A percentile compares a stretch with the other conserved stretches of the same genome.
Conservation (phyloP, 108 stramenopile species). For the Fragilaria radians region DNA sequence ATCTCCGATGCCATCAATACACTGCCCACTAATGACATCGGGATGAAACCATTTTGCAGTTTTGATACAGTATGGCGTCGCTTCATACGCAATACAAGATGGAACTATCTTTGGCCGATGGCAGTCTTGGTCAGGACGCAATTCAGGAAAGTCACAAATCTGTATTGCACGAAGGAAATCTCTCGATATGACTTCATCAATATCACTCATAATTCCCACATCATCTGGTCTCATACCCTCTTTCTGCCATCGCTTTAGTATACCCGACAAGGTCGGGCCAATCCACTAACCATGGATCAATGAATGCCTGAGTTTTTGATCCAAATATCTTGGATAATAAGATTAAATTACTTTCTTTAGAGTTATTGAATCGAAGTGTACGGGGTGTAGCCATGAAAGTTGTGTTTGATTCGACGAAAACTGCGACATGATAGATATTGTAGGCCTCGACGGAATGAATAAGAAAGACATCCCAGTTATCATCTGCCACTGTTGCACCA, state of each 20-base stretch:
- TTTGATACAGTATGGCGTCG: slow-evolving; percentile 26
- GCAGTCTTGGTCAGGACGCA: slow-evolving; percentile 20
- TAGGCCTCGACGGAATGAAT: slow-evolving; percentile 22
- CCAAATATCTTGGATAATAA: slow-evolving; percentile 8
- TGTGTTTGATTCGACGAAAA: slow-evolving; percentile 29
- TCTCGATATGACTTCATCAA: slow-evolving; percentile 25
- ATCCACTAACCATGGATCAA: slow-evolving; percentile 4
- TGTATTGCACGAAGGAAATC: slow-evolving; percentile 37
- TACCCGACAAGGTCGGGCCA: not conserved
- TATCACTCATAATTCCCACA: slow-evolving; percentile 24
- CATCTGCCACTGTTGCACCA: slow-evolving; percentile 30
- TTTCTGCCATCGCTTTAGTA: slow-evolving; percentile 22
- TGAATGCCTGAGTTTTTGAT: slow-evolving; percentile 6
- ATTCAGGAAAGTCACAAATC: slow-evolving; percentile 34
- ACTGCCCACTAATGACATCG: slow-evolving; percentile 33
- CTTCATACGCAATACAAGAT: slow-evolving; percentile 21
- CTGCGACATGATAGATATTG: slow-evolving; percentile 31
- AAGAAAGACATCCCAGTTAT: slow-evolving; percentile 16
- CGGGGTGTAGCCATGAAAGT: slow-evolving; percentile 18
- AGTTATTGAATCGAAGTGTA: slow-evolving; percentile 16
- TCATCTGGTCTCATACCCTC: slow-evolving; percentile 37
- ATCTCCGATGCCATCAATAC: slow-evolving; percentile 32
- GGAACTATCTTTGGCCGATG: slow-evolving; percentile 13
- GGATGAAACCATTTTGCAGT: slow-evolving; percentile 32
- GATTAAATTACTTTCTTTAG: slow-evolving; percentile 15